Evolutionary conservation across 1,139 yeast genomes (phyloP), one percentile per base, ranked within the genome.

Genomic region (Candida mesenterica): DNA sequence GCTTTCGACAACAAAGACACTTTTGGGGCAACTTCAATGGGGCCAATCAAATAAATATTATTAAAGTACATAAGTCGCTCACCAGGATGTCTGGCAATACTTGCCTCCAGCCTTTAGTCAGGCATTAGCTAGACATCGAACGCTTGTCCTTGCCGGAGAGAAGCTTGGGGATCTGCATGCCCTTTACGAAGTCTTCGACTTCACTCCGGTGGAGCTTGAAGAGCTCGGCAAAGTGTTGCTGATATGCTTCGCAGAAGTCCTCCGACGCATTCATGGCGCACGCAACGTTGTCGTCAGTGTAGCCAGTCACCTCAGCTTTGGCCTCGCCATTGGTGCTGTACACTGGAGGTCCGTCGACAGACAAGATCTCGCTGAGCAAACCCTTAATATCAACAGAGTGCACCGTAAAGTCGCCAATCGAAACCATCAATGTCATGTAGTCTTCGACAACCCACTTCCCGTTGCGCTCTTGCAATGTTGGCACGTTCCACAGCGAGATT

Each of bases 361-460:
- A 40, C 14, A 58, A 33, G 6, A 63, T 28, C 15, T 49, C 43
- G 13, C 51, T 44, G 24, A 65, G 42, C 2, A 65, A 37, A 0
- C 70, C 70, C 37, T 58, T 58, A 6, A 67, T 46, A 40, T 57
- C 57, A 4, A 68, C 45, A n/a, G 53, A 45, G 33, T 61, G 58
- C 22, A 62, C 64, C 1, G 68, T 63, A 19, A 52, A 51, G 41
- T 68, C 75, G 4, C 65, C 52, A 15, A 63, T 53, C 2, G 71
- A 62, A n/a, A 60, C 48, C 16, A 66, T 42, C 26, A 68, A 39
- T 1, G 68, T 57, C 40, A 65, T 28, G 28, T 54, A 46, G 46
- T 67, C 73, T 3, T 50, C 55, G 8, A 48, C 45, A 5, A 28
- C 30, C 50, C 53, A 53, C 5, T 35, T 32, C 4, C 43, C 46